These are phyloP conservation scores for Mucor piriformis DNA, from an alignment of 371 early-diverging fungal genomes.

Conservation along the genomic window DNA sequence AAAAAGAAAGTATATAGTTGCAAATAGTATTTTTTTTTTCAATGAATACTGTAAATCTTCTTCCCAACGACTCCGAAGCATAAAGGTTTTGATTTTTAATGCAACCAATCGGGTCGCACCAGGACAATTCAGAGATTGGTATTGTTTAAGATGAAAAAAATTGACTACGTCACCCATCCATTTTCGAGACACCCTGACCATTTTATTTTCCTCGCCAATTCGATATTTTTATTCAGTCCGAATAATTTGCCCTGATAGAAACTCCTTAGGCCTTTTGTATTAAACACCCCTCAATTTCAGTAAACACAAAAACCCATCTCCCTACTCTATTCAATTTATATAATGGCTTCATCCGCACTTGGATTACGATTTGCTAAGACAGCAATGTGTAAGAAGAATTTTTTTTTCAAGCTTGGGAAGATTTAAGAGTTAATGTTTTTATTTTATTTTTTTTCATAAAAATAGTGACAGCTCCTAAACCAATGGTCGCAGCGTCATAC, in stretches of 20 bases:
- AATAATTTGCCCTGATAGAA: constrained; percentile 5
- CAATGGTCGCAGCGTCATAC: constrained; percentile 33
- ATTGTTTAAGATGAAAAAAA: not conserved
- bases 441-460: constrained; percentile 6
- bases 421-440: not conserved
- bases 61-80: too few species aligned
- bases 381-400: constrained; percentile 44
- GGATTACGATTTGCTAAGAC: constrained; percentile 55
- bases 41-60: too few species aligned
- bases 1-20: too few species aligned
- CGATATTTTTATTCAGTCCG: not conserved
- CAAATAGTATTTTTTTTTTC: too few species aligned
- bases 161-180: not conserved
- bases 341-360: constrained; percentile 46
- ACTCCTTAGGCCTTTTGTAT: constrained; percentile 6
- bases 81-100: too few species aligned
- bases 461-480: constrained; percentile 35
- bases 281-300: constrained; percentile 12
- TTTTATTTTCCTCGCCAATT: not conserved
- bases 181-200: not conserved
- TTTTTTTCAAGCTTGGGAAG: not conserved
- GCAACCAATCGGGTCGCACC: too few species aligned
- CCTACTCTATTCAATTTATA: constrained; percentile 42
- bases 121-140: not conserved
- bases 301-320: constrained; percentile 26